Evolutionary conservation across 2,329 filamentous ascomycete genomes (phyloP).

Genomic region (Endothia cerciana): DNA sequence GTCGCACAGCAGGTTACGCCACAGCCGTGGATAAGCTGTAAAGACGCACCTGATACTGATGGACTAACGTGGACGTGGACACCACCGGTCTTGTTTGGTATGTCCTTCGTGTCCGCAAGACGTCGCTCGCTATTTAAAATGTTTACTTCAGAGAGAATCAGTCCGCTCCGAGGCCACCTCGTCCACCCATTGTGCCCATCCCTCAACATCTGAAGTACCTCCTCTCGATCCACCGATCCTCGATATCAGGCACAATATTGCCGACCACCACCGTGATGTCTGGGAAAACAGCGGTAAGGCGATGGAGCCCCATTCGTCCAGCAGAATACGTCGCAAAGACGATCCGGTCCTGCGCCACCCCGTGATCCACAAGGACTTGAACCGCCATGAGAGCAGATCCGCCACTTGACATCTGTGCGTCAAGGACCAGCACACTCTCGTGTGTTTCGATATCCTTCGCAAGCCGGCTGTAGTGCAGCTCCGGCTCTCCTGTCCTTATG

Average conservation of each 20-base stretch:
- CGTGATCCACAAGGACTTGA: constrained; percentile 92
- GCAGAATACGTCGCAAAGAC: constrained; percentile 93
- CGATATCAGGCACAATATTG: constrained; percentile 77
- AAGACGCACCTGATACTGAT: background rate
- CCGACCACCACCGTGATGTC: constrained; percentile 85
- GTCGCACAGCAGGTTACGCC: constrained; percentile 1
- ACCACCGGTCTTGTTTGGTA: background rate
- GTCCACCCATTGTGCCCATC: background rate
- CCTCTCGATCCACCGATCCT: constrained; percentile 88
- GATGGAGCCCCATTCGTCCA: constrained; percentile 79
- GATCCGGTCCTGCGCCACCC: constrained; percentile 80
- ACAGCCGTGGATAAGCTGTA: background rate
- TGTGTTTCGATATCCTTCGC: constrained; percentile 74
- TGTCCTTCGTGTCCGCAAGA: background rate
- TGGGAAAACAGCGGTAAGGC: constrained; percentile 87
- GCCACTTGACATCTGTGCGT: constrained; percentile 93
- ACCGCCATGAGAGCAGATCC: constrained; percentile 90
- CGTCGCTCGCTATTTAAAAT: constrained; percentile 23
- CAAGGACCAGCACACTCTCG: constrained; percentile 81
- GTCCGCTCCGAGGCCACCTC: background rate
- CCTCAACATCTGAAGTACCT: constrained; percentile 86
- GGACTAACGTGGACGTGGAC: background rate
- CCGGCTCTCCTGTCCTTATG: constrained; percentile 82
- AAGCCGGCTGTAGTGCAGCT: constrained; percentile 86
- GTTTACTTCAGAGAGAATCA: background rate